Base-by-base conservation (phyloP, 2,329 filamentous ascomycete species). In the Phyllosticta citrichinensis region DNA sequence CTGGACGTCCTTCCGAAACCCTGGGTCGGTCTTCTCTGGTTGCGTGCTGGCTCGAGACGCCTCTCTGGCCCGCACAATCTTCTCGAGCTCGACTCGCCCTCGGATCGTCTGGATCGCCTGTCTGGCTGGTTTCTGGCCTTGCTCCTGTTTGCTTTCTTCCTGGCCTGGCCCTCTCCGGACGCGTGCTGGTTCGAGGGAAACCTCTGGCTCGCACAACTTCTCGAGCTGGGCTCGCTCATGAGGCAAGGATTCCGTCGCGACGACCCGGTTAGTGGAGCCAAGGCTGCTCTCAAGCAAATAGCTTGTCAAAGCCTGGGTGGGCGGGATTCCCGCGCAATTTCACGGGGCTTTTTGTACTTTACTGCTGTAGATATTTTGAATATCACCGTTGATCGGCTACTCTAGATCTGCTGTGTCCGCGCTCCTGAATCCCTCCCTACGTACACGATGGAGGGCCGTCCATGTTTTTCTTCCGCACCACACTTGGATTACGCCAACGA, bases 271-370 rank as follows among this genome's bases (percentile, higher is more conserved):
- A 17, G 33, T 52, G 17, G n/a, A 52, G 50, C 12, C 50, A 52
- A 22, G 10, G 50, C 50, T 52, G 50, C 50, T 52, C 50, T 52
- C 50, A 24, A 24, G 22, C 50, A n/a, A 52, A 20, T 8, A 20
- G 50, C 22, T 24, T 52, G 50, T 8, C 52, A 58, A 58, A 58
- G 57, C 57, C 57, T 58, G 57, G 57, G 57, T 30, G 57, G 57
- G 57, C 17, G n/a, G 57, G 57, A 33, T 33, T 58, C 27, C 57
- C 27, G 10, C n/a, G 24, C 27, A 53, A 17, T 4, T 19, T 14
- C 9, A 47, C n/a, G 47, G 17, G 56, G 56, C 47, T 12, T 19
- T 51, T 14, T 51, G 14, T 57, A 52, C n/a, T 52, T 24, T 20
- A 12, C 6, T 20, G 5, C 17, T 52, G 47, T 57, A 17, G 11